A percentile compares a stretch with the other conserved stretches of the same genome.
These are phyloP conservation scores for Cryomyces minteri DNA, from an alignment of 495 filamentous ascomycete species.

Conservation along the genomic window DNA sequence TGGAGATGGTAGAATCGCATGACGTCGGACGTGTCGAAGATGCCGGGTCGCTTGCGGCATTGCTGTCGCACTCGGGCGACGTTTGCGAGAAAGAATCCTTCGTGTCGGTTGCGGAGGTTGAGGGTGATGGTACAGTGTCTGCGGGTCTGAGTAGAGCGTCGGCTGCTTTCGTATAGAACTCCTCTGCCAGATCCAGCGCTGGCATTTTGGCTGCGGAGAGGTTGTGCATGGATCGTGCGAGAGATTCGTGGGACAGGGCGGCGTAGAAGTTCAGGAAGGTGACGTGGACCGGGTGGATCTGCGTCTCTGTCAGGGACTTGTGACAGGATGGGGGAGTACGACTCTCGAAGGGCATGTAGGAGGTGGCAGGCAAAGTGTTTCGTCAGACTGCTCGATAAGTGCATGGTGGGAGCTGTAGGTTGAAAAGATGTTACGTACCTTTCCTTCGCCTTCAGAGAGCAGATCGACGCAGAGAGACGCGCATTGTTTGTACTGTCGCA, in stretches of 20 bases:
- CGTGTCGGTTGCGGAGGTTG: too few species aligned
- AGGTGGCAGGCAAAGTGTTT: not conserved
- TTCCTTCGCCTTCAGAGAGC: not conserved
- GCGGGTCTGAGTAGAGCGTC: too few species aligned
- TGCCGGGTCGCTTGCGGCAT: too few species aligned
- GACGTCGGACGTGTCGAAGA: too few species aligned
- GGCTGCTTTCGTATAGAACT: conserved; percentile 9
- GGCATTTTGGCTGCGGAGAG: not conserved
- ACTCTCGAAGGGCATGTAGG: not conserved
- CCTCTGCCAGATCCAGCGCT: conserved; percentile 10
- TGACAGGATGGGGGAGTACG: too few species aligned
- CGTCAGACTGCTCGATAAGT: not conserved
- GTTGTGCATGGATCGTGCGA: conserved; percentile 8
- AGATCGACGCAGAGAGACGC: conserved; percentile 2
- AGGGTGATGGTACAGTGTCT: too few species aligned
- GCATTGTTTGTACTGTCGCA: conserved; percentile 11
- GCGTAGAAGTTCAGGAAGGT: conserved; percentile 13
- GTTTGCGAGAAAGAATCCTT: too few species aligned
- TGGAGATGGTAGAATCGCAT: too few species aligned
- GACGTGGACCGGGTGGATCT: conserved; percentile 7
- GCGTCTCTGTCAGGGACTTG: too few species aligned
- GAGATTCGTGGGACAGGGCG: conserved; percentile 10
- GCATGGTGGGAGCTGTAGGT: not conserved
- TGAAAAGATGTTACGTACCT: conserved; percentile 1
- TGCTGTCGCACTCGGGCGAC: too few species aligned